phyloP scores from a whole-genome alignment of 805 yeast species.

The Kuraishia ogatae region DNA sequence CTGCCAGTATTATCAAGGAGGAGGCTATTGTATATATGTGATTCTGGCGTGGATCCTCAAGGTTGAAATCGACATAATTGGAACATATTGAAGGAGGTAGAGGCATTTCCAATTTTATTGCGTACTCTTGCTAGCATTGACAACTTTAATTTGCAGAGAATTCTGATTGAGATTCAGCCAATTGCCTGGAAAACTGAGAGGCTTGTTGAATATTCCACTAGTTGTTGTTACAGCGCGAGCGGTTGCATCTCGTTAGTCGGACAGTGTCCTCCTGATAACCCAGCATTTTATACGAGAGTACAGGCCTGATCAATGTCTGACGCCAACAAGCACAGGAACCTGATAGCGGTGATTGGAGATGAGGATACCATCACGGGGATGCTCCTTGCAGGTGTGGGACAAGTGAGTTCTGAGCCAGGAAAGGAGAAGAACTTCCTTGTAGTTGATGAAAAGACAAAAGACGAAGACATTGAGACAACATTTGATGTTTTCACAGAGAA shows the following conservation, averaged over 20 bases:
- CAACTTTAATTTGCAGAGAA: background rate
- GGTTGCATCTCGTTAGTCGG: background rate
- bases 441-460: conserved; percentile 71
- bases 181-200: background rate
- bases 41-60: too few species aligned
- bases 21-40: background rate
- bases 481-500: conserved; percentile 66
- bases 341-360: conserved; percentile 93
- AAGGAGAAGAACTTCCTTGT: conserved; percentile 72
- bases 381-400: conserved; percentile 92
- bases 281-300: background rate
- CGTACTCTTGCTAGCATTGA: background rate
- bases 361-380: conserved; percentile 97
- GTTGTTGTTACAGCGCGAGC: background rate
- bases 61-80: too few species aligned
- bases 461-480: conserved; percentile 64
- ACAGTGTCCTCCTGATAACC: too few species aligned
- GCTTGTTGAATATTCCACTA: background rate
- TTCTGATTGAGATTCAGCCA: background rate
- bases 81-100: background rate
- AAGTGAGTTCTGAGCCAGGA: conserved; percentile 54
- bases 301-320: conserved; percentile 8
- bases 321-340: conserved; percentile 56
- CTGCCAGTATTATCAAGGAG: background rate
- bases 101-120: background rate